Evolutionary conservation across 106 monocot genomes (phyloP).

Genomic region (Phalaenopsis equestris): DNA sequence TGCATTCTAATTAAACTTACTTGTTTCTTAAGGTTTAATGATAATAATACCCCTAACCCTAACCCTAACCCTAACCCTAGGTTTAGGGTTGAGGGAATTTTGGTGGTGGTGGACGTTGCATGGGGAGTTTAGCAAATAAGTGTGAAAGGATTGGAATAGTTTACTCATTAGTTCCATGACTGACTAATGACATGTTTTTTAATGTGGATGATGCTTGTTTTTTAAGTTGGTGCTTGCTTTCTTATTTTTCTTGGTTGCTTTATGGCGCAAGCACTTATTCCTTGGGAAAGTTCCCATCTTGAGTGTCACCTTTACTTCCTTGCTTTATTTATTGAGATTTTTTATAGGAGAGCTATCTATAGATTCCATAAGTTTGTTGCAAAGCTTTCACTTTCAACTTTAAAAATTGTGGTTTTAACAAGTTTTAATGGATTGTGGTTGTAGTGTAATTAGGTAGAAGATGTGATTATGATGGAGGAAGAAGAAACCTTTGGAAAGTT

Average conservation of each 20-base stretch:
- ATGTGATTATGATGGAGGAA: neutral
- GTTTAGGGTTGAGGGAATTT: neutral
- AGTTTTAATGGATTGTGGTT: neutral
- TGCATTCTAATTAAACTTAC: neutral
- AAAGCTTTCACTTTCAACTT: neutral
- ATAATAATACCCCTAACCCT: neutral
- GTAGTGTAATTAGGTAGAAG: neutral
- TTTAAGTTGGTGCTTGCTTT: neutral
- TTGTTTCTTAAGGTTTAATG: neutral
- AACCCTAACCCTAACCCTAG: constrained; percentile 42
- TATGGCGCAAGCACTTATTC: neutral
- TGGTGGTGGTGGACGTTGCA: constrained; percentile 39
- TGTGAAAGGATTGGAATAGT: neutral
- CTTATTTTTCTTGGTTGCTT: neutral
- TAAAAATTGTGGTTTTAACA: neutral
- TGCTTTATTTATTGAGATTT: neutral
- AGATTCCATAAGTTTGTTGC: neutral
- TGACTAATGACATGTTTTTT: neutral
- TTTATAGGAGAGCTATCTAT: neutral
- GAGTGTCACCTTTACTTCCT: neutral
- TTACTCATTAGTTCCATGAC: neutral
- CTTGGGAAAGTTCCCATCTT: neutral
- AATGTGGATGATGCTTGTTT: neutral
- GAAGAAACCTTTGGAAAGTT: too few species aligned
- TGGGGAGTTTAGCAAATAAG: constrained; percentile 28